Evolutionary conservation across 225 moss, liverwort and hornwort genomes (phyloP).

Genomic region (Straminergon stramineum): DNA sequence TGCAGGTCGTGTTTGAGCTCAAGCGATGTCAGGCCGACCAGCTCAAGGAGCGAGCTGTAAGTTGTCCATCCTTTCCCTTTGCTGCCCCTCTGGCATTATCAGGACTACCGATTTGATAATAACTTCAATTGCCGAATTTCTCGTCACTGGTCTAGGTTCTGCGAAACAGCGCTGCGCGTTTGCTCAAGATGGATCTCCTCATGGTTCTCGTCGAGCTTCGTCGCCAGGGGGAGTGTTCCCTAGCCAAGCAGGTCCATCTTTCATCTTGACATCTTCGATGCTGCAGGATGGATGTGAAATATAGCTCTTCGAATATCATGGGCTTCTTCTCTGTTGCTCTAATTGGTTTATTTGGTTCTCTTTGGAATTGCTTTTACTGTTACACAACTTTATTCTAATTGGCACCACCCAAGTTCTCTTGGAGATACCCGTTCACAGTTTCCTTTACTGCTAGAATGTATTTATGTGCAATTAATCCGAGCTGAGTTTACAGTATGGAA

Average conservation of each 20-base stretch:
- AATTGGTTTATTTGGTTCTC: neutral
- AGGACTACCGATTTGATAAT: neutral
- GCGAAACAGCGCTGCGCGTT: conserved; percentile 26
- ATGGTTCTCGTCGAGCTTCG: conserved; percentile 59
- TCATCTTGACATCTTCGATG: neutral
- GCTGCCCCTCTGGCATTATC: neutral
- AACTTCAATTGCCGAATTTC: neutral
- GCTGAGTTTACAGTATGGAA: neutral
- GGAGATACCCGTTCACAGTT: neutral
- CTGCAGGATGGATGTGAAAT: neutral
- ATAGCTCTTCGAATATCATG: neutral
- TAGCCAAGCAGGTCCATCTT: conserved; percentile 39
- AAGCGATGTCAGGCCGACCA: conserved; percentile 40
- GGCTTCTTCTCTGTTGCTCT: neutral
- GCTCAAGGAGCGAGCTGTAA: conserved; percentile 24
- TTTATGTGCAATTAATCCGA: neutral
- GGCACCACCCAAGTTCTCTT: neutral
- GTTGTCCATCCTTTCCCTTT: neutral
- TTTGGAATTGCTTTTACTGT: neutral
- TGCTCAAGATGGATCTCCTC: conserved; percentile 60
- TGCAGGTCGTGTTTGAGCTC: conserved; percentile 59
- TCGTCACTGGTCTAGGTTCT: conserved; percentile 21
- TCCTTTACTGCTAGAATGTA: neutral
- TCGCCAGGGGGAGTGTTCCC: conserved; percentile 54
- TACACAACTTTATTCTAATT: neutral